phyloP scores from a whole-genome alignment of 441 rosid species.

The Sinapis alba region DNA sequence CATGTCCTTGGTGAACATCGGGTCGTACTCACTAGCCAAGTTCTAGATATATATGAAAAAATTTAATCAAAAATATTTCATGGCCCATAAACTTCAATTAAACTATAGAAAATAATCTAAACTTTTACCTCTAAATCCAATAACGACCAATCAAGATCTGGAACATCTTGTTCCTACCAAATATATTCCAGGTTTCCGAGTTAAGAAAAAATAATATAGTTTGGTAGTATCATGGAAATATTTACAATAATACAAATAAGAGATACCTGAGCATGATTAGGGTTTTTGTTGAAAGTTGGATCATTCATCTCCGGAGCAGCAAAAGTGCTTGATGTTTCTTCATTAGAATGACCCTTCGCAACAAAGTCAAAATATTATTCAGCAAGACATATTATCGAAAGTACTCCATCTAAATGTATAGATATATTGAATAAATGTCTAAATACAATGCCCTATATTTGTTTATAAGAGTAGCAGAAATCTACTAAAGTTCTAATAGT shows the following conservation, averaged over 20 bases:
- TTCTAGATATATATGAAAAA: constrained; percentile 38
- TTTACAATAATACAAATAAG: neutral
- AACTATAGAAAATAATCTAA: neutral
- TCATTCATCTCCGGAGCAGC: constrained; percentile 10
- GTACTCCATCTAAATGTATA: neutral
- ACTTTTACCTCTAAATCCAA: constrained; percentile 29
- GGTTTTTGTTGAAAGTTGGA: constrained; percentile 28
- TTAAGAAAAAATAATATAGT: neutral
- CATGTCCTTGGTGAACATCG: constrained; percentile 38
- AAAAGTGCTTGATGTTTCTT: constrained; percentile 17
- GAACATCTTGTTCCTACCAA: constrained; percentile 35
- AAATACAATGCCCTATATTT: neutral
- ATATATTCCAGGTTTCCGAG: neutral
- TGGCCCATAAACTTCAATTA: neutral
- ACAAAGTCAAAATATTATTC: neutral
- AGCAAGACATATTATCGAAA: neutral
- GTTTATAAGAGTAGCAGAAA: neutral
- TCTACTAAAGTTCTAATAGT: neutral
- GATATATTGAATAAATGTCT: neutral
- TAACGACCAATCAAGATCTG: constrained; percentile 34
- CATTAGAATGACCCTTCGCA: constrained; percentile 29
- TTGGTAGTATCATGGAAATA: neutral
- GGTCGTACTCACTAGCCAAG: constrained; percentile 40
- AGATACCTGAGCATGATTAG: constrained; percentile 39
- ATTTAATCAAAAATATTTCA: neutral